Base-by-base conservation (phyloP, 257 asterid species). In the Voacanga thouarsii region DNA sequence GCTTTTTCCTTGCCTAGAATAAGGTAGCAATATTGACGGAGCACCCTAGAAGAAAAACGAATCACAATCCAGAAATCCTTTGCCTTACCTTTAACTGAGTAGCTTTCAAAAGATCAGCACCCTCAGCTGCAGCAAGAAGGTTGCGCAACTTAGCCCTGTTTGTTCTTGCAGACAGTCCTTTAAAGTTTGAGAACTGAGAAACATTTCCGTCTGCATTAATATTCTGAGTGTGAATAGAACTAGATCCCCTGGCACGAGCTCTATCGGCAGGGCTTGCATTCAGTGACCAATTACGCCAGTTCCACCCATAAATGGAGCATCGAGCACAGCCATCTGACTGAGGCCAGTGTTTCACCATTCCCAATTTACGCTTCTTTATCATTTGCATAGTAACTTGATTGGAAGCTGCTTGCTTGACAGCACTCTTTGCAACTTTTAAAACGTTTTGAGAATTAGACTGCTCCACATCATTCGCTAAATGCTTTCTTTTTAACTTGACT, bases 71-170 rank as follows among this genome's bases (percentile, higher is more conserved):
- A 83, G 69, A 19, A 43, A 83, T 57, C 69, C 5, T 47, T 30
- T 67, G 71, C 80, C 77, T 79, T 89, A 96, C 99, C 97, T 93
- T 96, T 82, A 96, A 79, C 83, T 96, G 99, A 57, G 98, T 89
- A 64, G 94, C 86, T 90, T 96, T 96, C 84, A 96, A 87, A 84
- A 93, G 97, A 86, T 96, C 99, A 77, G 97, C 97, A 79, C 99
- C 99, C 84, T 95, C 99, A 61, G 98, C 99, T 86, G 97, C 99
- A 85, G 96, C 97, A 88, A 93, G 92, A 79, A 96, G 98, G 84
- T 84, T 93, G 45, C 99, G 97, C 84, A 96, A 80, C 91, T 93
- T 93, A 80, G 79, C 97, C 89, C 99, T 83, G 87, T 93, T 89
- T 72, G 99, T 96, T 87, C 99, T 90, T 30, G 99, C 99, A 75